Evolutionary conservation across 352 stramenopile species (phyloP).

Genomic region (Peronospora tabacina): DNA sequence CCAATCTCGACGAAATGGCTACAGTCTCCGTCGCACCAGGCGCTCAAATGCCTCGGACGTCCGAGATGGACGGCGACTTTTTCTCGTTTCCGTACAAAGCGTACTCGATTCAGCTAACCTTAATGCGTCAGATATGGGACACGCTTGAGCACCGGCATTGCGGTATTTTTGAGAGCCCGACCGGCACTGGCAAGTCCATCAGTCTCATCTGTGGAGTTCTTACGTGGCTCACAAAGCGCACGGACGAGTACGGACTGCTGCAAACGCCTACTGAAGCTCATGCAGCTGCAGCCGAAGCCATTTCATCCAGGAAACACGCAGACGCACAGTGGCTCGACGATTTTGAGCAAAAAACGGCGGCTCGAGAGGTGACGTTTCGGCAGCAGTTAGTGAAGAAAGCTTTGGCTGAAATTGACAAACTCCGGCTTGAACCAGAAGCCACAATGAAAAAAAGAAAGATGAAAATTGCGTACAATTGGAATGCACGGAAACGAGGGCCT

Average conservation of each 20-base stretch:
- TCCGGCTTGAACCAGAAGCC: slow-evolving; percentile 42
- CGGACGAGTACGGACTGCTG: slow-evolving; percentile 64
- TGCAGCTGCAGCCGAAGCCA: too few relatives aligned
- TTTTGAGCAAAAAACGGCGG: slow-evolving; percentile 44
- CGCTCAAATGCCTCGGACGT: neutral
- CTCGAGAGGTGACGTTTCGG: slow-evolving; percentile 38
- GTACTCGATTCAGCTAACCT: slow-evolving; percentile 84
- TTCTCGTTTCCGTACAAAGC: slow-evolving; percentile 88
- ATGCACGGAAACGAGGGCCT: slow-evolving; percentile 43
- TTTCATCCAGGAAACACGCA: slow-evolving; percentile 9
- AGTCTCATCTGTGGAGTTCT: slow-evolving; percentile 87
- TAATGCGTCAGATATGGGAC: slow-evolving; percentile 83
- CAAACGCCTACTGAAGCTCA: too few relatives aligned
- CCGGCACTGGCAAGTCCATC: slow-evolving; percentile 89
- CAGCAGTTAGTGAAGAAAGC: slow-evolving; percentile 40
- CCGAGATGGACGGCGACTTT: slow-evolving; percentile 42
- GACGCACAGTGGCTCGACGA: slow-evolving; percentile 56
- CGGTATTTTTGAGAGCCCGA: slow-evolving; percentile 90
- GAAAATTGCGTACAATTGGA: slow-evolving; percentile 49
- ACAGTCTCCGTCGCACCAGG: neutral
- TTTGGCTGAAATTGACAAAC: slow-evolving; percentile 46
- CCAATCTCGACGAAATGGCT: slow-evolving; percentile 2
- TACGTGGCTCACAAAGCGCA: slow-evolving; percentile 73
- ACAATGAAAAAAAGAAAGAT: slow-evolving; percentile 63
- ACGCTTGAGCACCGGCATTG: slow-evolving; percentile 78